Percentiles rank a stretch among this genome's conserved stretches.
phyloP scores from a whole-genome alignment of 371 early-diverging fungal species.

The Rhizomucor pusillus region DNA sequence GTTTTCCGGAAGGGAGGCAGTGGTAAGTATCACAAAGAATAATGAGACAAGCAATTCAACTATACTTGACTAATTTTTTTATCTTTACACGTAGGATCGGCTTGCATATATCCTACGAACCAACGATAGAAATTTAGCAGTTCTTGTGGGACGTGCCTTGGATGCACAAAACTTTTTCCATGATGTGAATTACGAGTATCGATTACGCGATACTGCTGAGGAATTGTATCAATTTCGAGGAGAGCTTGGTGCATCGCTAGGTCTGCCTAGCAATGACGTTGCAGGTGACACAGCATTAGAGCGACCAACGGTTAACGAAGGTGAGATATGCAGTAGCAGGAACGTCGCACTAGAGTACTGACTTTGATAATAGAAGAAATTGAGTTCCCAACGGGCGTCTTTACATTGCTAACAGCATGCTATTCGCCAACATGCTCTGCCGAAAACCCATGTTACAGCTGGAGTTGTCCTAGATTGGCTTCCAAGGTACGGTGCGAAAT shows the following conservation, averaged over 20 bases:
- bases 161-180: conserved; percentile 81
- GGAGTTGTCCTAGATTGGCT: conserved; percentile 50
- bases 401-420: conserved; percentile 62
- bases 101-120: conserved; percentile 64
- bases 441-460: conserved; percentile 54
- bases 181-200: conserved; percentile 78
- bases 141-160: conserved; percentile 76
- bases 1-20: conserved; percentile 80
- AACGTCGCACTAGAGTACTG: neutral
- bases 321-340: neutral
- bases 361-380: conserved; percentile 2
- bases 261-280: neutral
- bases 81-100: conserved; percentile 42
- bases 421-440: conserved; percentile 66
- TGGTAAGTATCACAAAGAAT: conserved; percentile 49
- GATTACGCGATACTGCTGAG: conserved; percentile 66
- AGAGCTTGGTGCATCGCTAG: conserved; percentile 10
- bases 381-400: conserved; percentile 50
- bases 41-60: neutral
- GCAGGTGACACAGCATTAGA: conserved; percentile 1
- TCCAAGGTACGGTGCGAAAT: conserved; percentile 6
- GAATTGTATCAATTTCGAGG: conserved; percentile 68
- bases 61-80: neutral
- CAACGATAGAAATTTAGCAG: conserved; percentile 77
- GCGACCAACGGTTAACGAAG: conserved; percentile 9